phyloP scores from a whole-genome alignment of 1,284 basidiomycete species.

The Ceratobasidium sp. region DNA sequence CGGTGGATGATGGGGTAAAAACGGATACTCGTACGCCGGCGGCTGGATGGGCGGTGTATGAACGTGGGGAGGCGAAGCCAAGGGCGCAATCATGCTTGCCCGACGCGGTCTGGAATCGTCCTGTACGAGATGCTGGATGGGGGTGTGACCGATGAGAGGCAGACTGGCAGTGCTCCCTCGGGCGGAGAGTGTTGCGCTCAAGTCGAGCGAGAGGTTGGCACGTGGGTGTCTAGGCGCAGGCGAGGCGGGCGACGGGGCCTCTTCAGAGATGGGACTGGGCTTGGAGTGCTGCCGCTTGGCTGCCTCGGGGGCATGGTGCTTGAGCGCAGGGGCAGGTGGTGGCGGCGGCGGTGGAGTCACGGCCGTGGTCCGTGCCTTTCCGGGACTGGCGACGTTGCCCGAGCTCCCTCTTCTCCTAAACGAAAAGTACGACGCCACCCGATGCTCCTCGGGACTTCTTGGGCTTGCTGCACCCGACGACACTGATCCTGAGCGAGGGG shows the following conservation, averaged over 20 bases:
- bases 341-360: conserved; percentile 9
- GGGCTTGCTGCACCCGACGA: conserved; percentile 8
- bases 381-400: not conserved
- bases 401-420: not conserved
- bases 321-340: not conserved
- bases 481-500: conserved; percentile 17
- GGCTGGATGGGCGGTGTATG: conserved; percentile 22
- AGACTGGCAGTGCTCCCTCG: conserved; percentile 21
- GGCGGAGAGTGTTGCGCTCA: not conserved
- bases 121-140: conserved; percentile 1
- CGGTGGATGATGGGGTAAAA: conserved; percentile 22
- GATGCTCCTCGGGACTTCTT: conserved; percentile 19
- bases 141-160: conserved; percentile 23
- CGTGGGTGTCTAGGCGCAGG: not conserved
- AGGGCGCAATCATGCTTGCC: conserved; percentile 8
- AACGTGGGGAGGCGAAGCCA: conserved; percentile 11
- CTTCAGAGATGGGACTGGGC: conserved; percentile 14
- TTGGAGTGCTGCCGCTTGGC: not conserved
- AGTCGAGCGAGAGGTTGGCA: conserved; percentile 28
- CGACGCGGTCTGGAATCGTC: not conserved
- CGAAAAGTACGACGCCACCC: conserved; percentile 26
- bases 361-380: not conserved
- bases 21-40: conserved; percentile 28
- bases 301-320: not conserved
- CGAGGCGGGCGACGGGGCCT: not conserved